A percentile compares a stretch with the other conserved stretches of the same genome.
These are phyloP conservation scores for Calonectria pseudoturangicola DNA, from an alignment of 2,329 filamentous ascomycete genomes.

Conservation along the genomic window DNA sequence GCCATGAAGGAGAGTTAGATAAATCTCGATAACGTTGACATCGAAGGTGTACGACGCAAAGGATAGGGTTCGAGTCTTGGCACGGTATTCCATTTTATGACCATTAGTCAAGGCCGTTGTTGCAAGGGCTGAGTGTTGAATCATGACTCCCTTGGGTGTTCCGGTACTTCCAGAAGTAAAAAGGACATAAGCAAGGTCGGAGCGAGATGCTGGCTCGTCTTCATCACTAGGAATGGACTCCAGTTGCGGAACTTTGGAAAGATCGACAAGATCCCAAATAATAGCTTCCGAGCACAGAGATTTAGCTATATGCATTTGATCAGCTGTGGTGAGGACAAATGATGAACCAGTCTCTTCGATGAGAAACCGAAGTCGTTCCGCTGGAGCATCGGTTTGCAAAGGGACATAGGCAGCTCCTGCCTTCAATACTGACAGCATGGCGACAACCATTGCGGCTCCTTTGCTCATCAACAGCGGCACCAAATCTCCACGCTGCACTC, in stretches of 20 bases:
- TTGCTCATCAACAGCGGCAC: background rate
- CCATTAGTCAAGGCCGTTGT: background rate
- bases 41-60: constrained; percentile 1
- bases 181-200: background rate
- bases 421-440: background rate
- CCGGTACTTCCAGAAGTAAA: constrained; percentile 1
- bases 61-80: background rate
- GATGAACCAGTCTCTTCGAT: background rate
- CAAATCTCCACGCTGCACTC: background rate
- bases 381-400: background rate
- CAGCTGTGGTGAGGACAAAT: background rate
- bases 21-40: constrained; percentile 4
- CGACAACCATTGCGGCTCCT: background rate
- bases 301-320: background rate
- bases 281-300: background rate
- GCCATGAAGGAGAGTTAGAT: background rate
- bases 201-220: background rate
- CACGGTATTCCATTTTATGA: background rate
- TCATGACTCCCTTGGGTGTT: constrained; percentile 9
- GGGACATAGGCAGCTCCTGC: background rate
- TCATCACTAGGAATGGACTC: background rate
- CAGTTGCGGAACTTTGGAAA: background rate
- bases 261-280: background rate
- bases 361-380: background rate
- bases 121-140: constrained; percentile 4